Evolutionary conservation across 768 basidiomycete genomes (phyloP), one percentile per base, ranked within the genome.

Genomic region (Tephrocybe sp.): DNA sequence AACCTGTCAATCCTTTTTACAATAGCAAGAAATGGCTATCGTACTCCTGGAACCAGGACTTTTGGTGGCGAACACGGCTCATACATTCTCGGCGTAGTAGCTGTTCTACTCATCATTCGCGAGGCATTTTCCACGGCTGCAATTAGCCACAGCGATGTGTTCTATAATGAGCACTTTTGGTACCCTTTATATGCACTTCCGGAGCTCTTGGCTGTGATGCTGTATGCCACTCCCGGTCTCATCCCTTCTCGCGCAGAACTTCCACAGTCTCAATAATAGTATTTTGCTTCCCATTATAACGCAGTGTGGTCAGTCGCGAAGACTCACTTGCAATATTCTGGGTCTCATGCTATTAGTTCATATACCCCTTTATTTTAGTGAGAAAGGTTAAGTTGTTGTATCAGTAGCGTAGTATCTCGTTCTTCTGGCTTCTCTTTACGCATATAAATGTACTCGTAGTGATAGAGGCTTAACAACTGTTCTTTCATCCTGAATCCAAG

Each of bases 171-270:
- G 49, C 60, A 57, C n/a, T 56, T 67, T 7, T 76, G 74, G 74
- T 76, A 76, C 49, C 73, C 75, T 1, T 54, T 77, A 2, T 56
- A 69, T 4, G 72, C 70, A 1, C 45, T 72, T 4, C 67, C 74
- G 0, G 76, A 76, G 54, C 47, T 73, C 20, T 50, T 75, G 12
- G 68, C 68, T 0, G 70, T 76, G 2, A 13, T 61, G 0, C 54
- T 71, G 22, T 73, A 68, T 41, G 53, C 65, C 8, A 57, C 57
- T 3, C 71, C 73, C 0, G 71, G 68, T 0, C 51, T 76, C 4
- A 64, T 73, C 1, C 71, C 68, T 23, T 57, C 63, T 43, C 56
- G 64, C 3, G 50, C 62, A 3, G 65, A 69, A 42, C 43, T 69
- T 22, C 52, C 54, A 12, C 13, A 13, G 5, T 5, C 35, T 36